Percentiles rank a stretch among this genome's conserved stretches.
These are phyloP conservation scores for Debaryomyces subglobosus DNA, from an alignment of 1,139 yeast genomes.

Conservation along the genomic window DNA sequence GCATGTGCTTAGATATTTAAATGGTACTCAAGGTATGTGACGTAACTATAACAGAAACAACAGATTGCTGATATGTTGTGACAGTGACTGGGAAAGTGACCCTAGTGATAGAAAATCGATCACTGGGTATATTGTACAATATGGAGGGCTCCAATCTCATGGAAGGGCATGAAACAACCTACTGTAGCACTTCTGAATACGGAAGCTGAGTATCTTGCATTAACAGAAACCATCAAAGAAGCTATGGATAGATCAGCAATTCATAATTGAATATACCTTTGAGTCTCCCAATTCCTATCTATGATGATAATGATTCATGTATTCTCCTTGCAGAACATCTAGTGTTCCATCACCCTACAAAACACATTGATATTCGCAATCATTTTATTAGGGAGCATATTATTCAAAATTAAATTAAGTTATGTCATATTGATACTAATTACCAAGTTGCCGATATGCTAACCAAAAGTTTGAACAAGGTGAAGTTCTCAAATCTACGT, in stretches of 20 bases:
- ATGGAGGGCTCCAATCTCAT: slow-evolving; percentile 17
- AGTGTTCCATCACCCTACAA: background rate
- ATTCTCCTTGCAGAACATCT: background rate
- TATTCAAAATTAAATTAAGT: background rate
- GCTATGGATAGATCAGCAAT: too few relatives aligned
- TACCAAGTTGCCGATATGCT: background rate
- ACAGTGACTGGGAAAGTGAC: slow-evolving; percentile 9
- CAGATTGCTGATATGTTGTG: background rate
- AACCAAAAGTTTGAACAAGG: background rate
- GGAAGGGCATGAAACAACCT: slow-evolving; percentile 18
- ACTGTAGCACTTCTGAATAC: slow-evolving; percentile 16
- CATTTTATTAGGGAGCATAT: background rate
- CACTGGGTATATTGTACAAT: slow-evolving; percentile 3
- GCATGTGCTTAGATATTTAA: background rate
- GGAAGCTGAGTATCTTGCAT: slow-evolving; percentile 20
- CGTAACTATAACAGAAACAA: background rate
- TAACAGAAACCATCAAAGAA: slow-evolving; percentile 15
- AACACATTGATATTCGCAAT: background rate
- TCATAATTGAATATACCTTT: too few relatives aligned
- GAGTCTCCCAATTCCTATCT: too few relatives aligned
- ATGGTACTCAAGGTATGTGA: background rate
- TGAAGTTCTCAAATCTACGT: background rate
- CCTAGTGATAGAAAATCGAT: slow-evolving; percentile 4
- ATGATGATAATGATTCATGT: background rate
- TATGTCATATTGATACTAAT: background rate